Conservation (phyloP, 768 basidiomycete species). For the Russula abietina region DNA sequence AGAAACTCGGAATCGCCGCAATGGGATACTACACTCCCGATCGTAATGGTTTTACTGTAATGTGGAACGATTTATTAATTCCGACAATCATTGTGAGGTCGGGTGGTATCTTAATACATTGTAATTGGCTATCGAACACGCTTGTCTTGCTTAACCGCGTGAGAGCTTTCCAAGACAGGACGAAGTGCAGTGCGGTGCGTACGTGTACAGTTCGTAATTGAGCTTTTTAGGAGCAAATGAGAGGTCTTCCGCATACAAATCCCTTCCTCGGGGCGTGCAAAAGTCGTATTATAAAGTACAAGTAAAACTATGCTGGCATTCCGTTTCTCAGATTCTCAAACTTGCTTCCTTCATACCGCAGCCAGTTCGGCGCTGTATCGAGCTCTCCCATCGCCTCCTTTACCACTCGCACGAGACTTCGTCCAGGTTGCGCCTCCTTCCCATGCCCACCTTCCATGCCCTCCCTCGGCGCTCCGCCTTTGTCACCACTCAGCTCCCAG, state of each 20-base stretch:
- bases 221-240: too few relatives aligned
- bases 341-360: slow-evolving; percentile 67
- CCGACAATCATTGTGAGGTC: too few relatives aligned
- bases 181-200: neutral
- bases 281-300: neutral
- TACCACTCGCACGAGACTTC: slow-evolving; percentile 66
- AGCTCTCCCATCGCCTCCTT: slow-evolving; percentile 36
- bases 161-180: neutral
- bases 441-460: slow-evolving; percentile 71
- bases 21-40: too few relatives aligned
- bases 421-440: slow-evolving; percentile 65
- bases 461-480: slow-evolving; percentile 50
- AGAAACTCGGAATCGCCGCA: too few relatives aligned
- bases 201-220: neutral
- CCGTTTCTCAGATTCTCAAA: slow-evolving; percentile 77
- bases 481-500: slow-evolving; percentile 90
- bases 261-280: neutral
- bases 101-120: neutral
- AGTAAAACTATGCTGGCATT: slow-evolving; percentile 37
- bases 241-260: neutral
- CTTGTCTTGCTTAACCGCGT: neutral
- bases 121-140: neutral
- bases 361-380: slow-evolving; percentile 58
- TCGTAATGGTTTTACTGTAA: too few relatives aligned
- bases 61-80: too few relatives aligned